A percentile compares a stretch with the other conserved stretches of the same genome.
Conservation (phyloP, 495 filamentous ascomycete genomes). For the Podospora comata region DNA sequence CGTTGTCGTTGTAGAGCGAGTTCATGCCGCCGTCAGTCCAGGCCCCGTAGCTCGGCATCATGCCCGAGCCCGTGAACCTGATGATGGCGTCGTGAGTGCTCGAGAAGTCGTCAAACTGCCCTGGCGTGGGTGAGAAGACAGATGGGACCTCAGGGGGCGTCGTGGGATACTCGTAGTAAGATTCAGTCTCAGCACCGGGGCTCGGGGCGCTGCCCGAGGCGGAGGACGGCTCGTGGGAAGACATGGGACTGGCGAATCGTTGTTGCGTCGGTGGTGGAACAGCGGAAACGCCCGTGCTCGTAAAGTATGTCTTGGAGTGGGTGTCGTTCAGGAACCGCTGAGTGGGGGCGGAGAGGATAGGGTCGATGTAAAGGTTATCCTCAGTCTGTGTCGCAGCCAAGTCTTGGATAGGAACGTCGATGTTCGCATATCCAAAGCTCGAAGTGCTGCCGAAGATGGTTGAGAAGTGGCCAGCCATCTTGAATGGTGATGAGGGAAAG, state of each 20-base stretch:
- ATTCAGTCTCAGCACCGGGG: constrained; percentile 38
- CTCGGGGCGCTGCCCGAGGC: constrained; percentile 38
- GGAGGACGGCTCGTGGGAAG: constrained; percentile 34
- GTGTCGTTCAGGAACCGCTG: constrained; percentile 33
- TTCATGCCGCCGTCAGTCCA: constrained; percentile 13
- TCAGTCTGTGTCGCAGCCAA: constrained; percentile 6
- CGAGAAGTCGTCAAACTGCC: constrained; percentile 21
- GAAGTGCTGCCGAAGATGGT: constrained; percentile 7
- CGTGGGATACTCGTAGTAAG: constrained; percentile 33
- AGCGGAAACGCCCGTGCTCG: constrained; percentile 20
- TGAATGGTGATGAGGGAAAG: not conserved
- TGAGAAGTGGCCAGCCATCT: not conserved
- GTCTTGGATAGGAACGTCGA: constrained; percentile 14
- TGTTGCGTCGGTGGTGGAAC: constrained; percentile 26
- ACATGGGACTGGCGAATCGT: constrained; percentile 35
- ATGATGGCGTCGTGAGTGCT: constrained; percentile 1
- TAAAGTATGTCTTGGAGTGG: constrained; percentile 26
- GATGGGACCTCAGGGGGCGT: constrained; percentile 37
- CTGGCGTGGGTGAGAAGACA: constrained; percentile 14
- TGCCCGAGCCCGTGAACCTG: constrained; percentile 9
- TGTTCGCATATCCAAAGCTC: constrained; percentile 2
- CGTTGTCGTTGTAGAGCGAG: not conserved
- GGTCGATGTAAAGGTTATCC: constrained; percentile 23
- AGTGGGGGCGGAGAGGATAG: constrained; percentile 22
- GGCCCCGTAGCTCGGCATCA: constrained; percentile 14